These are phyloP conservation scores for Lepiota venenata DNA, from an alignment of 768 basidiomycete species.

Conservation along the genomic window DNA sequence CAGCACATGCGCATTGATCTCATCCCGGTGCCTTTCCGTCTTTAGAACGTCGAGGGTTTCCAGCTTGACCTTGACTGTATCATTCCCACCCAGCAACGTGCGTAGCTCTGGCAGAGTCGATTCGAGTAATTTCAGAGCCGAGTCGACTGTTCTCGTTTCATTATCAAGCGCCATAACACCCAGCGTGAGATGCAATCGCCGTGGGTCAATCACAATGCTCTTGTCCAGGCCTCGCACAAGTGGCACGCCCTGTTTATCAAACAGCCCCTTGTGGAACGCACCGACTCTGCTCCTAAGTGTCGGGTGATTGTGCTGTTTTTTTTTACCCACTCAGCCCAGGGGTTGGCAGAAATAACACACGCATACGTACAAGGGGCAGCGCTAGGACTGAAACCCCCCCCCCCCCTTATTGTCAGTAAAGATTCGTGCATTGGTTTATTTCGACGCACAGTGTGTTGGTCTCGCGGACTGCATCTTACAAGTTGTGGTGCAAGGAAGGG, in stretches of 20 bases:
- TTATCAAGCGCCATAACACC: slow-evolving; percentile 64
- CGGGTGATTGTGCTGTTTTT: slow-evolving; percentile 33
- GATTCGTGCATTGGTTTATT: background rate
- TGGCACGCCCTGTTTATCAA: slow-evolving; percentile 26
- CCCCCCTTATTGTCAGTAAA: background rate
- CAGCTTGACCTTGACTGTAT: slow-evolving; percentile 33
- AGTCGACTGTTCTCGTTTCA: slow-evolving; percentile 29
- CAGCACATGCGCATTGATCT: slow-evolving; percentile 47
- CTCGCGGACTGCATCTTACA: slow-evolving; percentile 7
- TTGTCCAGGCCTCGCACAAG: slow-evolving; percentile 52
- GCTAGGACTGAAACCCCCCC: slow-evolving; percentile 23
- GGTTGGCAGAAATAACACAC: background rate
- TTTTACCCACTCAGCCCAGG: background rate
- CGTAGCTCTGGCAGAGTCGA: slow-evolving; percentile 39
- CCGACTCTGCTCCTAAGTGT: slow-evolving; percentile 31
- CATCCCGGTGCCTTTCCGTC: slow-evolving; percentile 21
- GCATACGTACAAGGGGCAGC: slow-evolving; percentile 26
- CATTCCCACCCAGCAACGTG: slow-evolving; percentile 29
- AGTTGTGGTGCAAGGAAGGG: slow-evolving; percentile 1
- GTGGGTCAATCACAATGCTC: slow-evolving; percentile 53
- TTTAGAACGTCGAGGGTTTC: slow-evolving; percentile 47
- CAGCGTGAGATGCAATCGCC: slow-evolving; percentile 68
- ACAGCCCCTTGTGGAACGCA: slow-evolving; percentile 38
- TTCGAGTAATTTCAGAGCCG: slow-evolving; percentile 40
- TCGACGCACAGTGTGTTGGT: slow-evolving; percentile 31